Base-by-base conservation (phyloP, 2,329 filamentous ascomycete species). In the Bisporella sp. region DNA sequence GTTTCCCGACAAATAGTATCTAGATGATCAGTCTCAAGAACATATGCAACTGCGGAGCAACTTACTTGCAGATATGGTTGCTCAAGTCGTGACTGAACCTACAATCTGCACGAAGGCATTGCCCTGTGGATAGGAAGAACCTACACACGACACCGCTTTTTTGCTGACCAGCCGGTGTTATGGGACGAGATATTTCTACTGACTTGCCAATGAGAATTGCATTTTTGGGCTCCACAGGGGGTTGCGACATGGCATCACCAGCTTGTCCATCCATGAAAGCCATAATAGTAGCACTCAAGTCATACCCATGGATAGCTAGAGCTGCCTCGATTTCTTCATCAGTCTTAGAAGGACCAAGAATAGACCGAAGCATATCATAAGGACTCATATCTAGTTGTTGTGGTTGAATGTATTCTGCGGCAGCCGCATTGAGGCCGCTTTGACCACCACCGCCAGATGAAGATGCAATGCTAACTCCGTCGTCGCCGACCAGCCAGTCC, bases 31-130 rank as follows among this genome's bases (percentile, higher is more conserved):
- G 54, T 50, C 8, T 57, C 39, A 28, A 49, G 5, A 45, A 43
- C 11, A 50, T 41, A 8, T 28, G 47, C 32, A 53, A 52, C 6
- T 45, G 8, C 6, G 21, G 41, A 29, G 9, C 9, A 8, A 61
- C 89, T 78, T 75, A 95, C 89, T 97, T 97, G 91, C 93, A 99
- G 55, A 99, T 79, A 63, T 96, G 93, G 64, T 88, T 95, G 65
- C 89, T 95, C 42, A 96, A 78, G 67, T 99, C 92, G 68, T 99
- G 93, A 59, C 91, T 96, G 69, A 97, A 99, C 51, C 92, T 85
- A 68, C 93, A 99, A 69, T 99, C 93, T 53, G 92, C 92, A 52
- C 93, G 83, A 48, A 96, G 82, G 67, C 93, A 99, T 68, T 93
- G 88, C n/a, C 93, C 93, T 6, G 87, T 95, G 7, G 91, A 92